Conservation (phyloP, 106 monocot species). For the Phalaenopsis aphrodite region DNA sequence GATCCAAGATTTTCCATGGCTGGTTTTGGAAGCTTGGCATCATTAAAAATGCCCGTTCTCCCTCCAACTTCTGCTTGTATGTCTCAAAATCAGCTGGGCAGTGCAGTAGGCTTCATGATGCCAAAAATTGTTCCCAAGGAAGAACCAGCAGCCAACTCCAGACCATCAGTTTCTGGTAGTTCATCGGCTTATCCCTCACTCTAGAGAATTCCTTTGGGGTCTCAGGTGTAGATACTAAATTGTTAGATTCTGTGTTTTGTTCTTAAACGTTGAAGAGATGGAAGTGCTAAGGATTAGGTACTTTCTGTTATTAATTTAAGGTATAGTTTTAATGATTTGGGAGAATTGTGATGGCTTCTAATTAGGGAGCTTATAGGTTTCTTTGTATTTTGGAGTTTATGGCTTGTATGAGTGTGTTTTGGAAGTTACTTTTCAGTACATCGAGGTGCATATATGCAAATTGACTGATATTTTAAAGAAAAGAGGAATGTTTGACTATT, state of each 20-base stretch:
- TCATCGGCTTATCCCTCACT: background rate
- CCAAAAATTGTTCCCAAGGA: background rate
- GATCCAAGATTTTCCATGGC: slow-evolving; percentile 2
- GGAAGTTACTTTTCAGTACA: background rate
- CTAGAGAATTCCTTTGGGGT: slow-evolving; percentile 9
- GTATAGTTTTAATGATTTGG: background rate
- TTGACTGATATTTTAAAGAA: background rate
- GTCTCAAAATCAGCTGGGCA: background rate
- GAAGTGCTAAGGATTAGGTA: background rate
- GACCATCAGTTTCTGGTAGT: background rate
- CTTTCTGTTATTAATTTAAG: background rate
- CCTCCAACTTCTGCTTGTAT: slow-evolving; percentile 8
- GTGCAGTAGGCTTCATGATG: background rate
- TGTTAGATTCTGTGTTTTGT: background rate
- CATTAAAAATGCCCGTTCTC: slow-evolving; percentile 17
- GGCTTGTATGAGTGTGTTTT: background rate
- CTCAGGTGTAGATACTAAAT: slow-evolving; percentile 12
- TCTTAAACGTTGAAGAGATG: background rate
- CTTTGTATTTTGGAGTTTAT: background rate
- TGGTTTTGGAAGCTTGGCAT: background rate
- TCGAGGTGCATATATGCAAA: background rate
- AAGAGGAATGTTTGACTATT: background rate
- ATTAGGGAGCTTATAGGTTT: background rate
- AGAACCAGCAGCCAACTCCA: background rate
- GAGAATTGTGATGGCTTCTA: background rate